Percentiles rank a stretch among this genome's conserved stretches.
phyloP scores from a whole-genome alignment of 306 rosid species.

The Prunus kanzakura region DNA sequence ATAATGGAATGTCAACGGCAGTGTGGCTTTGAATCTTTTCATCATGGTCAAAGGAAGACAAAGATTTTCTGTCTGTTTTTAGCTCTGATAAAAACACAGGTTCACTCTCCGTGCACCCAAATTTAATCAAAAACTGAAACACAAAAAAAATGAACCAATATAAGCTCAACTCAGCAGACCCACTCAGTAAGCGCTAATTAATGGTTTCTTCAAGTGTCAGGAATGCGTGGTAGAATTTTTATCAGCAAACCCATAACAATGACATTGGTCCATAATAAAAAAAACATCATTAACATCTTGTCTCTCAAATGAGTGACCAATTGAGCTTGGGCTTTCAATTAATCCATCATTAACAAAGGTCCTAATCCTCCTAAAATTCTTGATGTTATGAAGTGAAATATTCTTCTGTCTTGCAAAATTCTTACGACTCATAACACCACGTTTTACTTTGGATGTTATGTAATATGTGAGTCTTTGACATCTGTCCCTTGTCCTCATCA shows the following conservation, averaged over 20 bases:
- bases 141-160: too few relatives aligned
- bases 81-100: too few relatives aligned
- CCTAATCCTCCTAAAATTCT: not conserved
- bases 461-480: not conserved
- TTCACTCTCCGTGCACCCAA: too few relatives aligned
- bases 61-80: not conserved
- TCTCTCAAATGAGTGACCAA: not conserved
- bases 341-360: not conserved
- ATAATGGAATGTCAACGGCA: slow-evolving; percentile 27
- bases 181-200: not conserved
- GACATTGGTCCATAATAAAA: too few relatives aligned
- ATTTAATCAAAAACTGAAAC: too few relatives aligned
- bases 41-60: slow-evolving; percentile 16
- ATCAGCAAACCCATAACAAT: not conserved
- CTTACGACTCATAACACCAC: not conserved
- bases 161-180: too few relatives aligned
- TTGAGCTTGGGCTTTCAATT: not conserved
- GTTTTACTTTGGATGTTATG: not conserved
- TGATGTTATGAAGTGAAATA: not conserved
- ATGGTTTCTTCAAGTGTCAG: slow-evolving; percentile 1
- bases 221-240: not conserved
- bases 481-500: slow-evolving; percentile 2
- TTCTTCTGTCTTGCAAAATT: too few relatives aligned
- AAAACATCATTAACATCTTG: not conserved
- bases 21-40: slow-evolving; percentile 31